Conservation (phyloP, 495 filamentous ascomycete genomes). For the Neurospora sp. region DNA sequence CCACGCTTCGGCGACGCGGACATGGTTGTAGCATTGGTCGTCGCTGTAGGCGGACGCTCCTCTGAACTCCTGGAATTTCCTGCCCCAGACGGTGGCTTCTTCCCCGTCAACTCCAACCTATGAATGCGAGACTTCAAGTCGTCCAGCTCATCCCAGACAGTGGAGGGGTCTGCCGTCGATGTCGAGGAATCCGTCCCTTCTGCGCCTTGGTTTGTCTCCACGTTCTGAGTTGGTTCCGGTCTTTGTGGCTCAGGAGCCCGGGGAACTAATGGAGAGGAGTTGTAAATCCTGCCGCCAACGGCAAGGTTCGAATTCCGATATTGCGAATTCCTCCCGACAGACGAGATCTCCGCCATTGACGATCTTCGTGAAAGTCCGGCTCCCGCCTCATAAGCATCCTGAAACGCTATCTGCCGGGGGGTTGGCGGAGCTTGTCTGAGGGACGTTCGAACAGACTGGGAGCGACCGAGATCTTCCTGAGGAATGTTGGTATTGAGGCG, state of each 20-base stretch:
- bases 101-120: conserved; percentile 84
- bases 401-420: conserved; percentile 29
- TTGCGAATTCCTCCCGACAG: conserved; percentile 26
- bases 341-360: neutral
- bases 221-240: conserved; percentile 19
- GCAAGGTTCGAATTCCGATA: conserved; percentile 49
- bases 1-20: conserved; percentile 73
- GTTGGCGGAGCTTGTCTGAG: conserved; percentile 32
- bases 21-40: conserved; percentile 85
- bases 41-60: conserved; percentile 82
- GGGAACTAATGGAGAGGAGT: conserved; percentile 47
- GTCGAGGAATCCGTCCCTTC: conserved; percentile 71
- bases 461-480: conserved; percentile 12
- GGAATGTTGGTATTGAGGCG: neutral
- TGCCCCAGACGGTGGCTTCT: conserved; percentile 67
- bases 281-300: conserved; percentile 40
- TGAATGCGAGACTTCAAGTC: conserved; percentile 91
- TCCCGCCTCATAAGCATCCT: conserved; percentile 34
- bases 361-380: neutral
- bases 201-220: conserved; percentile 26
- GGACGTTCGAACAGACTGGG: conserved; percentile 12
- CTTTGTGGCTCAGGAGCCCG: conserved; percentile 30
- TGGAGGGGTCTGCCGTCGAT: conserved; percentile 81
- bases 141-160: conserved; percentile 96
- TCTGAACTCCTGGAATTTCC: conserved; percentile 64